Percentiles rank a stretch among this genome's conserved stretches.
These are phyloP conservation scores for Oryza punctata DNA, from an alignment of 176 grass and related monocot genomes.

Conservation along the genomic window DNA sequence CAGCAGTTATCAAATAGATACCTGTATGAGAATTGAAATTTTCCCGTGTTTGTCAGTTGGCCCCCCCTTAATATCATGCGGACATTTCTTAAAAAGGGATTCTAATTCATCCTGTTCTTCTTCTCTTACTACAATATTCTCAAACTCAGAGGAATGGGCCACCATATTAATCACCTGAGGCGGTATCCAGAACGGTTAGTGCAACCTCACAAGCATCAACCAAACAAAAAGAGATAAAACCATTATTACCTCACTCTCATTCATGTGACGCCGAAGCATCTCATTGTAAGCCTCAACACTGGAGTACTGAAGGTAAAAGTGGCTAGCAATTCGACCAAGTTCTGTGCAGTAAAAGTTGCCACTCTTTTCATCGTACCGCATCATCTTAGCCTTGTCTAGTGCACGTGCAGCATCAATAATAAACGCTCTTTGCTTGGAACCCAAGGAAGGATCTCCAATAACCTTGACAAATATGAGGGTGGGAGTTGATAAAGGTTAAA, in stretches of 20 bases:
- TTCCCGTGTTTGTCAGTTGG: slow-evolving; percentile 90
- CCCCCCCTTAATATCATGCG: slow-evolving; percentile 92
- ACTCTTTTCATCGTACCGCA: slow-evolving; percentile 97
- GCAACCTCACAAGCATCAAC: slow-evolving; percentile 24
- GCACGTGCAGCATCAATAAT: slow-evolving; percentile 88
- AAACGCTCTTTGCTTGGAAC: slow-evolving; percentile 79
- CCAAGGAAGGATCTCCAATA: slow-evolving; percentile 81
- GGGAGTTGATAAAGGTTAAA: slow-evolving; percentile 20
- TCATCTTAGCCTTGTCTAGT: slow-evolving; percentile 98
- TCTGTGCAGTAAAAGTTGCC: slow-evolving; percentile 99
- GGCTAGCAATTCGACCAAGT: slow-evolving; percentile 93
- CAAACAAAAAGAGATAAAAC: slow-evolving; percentile 17
- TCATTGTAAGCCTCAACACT: slow-evolving; percentile 97
- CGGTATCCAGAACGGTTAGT: slow-evolving; percentile 33
- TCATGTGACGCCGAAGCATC: slow-evolving; percentile 95
- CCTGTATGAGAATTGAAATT: slow-evolving; percentile 99
- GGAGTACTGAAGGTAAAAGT: slow-evolving; percentile 96
- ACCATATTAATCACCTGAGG: slow-evolving; percentile 94
- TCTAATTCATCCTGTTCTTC: slow-evolving; percentile 98
- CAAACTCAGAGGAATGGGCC: slow-evolving; percentile 97
- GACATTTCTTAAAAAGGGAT: slow-evolving; percentile 71
- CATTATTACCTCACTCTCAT: slow-evolving; percentile 80
- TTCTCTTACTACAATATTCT: slow-evolving; percentile 94
- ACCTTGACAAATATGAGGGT: slow-evolving; percentile 45
- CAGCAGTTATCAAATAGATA: slow-evolving; percentile 34